Conservation (phyloP, 2,329 filamentous ascomycete genomes). For the Botrytis sinoallii region DNA sequence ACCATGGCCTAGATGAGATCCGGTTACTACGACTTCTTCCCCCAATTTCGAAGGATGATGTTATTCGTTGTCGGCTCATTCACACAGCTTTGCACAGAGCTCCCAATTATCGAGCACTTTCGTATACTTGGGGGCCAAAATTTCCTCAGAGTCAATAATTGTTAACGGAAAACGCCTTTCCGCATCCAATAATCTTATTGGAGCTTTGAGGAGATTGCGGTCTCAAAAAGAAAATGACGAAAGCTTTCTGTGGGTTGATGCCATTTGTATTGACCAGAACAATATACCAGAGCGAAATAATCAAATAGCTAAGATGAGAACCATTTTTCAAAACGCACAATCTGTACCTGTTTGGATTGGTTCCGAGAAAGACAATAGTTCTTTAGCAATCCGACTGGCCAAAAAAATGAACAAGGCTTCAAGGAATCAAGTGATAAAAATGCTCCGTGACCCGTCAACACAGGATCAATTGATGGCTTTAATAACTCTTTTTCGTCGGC, state of each 20-base stretch:
- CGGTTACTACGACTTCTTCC: slow-evolving; percentile 24
- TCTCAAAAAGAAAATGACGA: slow-evolving; percentile 18
- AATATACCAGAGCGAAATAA: slow-evolving; percentile 28
- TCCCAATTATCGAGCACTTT: slow-evolving; percentile 31
- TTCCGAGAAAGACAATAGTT: slow-evolving; percentile 19
- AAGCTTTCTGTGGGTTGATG: slow-evolving; percentile 31
- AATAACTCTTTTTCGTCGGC: slow-evolving; percentile 39
- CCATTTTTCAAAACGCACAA: slow-evolving; percentile 29
- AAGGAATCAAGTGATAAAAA: slow-evolving; percentile 17
- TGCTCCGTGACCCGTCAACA: slow-evolving; percentile 22
- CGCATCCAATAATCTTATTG: slow-evolving; percentile 27
- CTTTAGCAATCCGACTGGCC: slow-evolving; percentile 24
- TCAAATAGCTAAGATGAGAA: slow-evolving; percentile 30
- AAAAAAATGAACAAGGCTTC: slow-evolving; percentile 24
- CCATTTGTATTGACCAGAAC: slow-evolving; percentile 32
- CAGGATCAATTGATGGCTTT: slow-evolving; percentile 35
- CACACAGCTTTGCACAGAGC: slow-evolving; percentile 26
- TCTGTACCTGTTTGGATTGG: slow-evolving; percentile 31
- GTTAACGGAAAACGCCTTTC: slow-evolving; percentile 21
- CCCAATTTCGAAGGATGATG: slow-evolving; percentile 8
- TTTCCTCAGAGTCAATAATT: slow-evolving; percentile 17
- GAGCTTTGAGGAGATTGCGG: slow-evolving; percentile 29
- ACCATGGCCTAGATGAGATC: slow-evolving; percentile 18
- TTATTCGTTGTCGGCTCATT: slow-evolving; percentile 24
- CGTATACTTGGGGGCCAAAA: slow-evolving; percentile 29